Percentiles rank a stretch among this genome's conserved stretches.
Conservation (phyloP, 768 basidiomycete genomes). For the Russula dissimulans region DNA sequence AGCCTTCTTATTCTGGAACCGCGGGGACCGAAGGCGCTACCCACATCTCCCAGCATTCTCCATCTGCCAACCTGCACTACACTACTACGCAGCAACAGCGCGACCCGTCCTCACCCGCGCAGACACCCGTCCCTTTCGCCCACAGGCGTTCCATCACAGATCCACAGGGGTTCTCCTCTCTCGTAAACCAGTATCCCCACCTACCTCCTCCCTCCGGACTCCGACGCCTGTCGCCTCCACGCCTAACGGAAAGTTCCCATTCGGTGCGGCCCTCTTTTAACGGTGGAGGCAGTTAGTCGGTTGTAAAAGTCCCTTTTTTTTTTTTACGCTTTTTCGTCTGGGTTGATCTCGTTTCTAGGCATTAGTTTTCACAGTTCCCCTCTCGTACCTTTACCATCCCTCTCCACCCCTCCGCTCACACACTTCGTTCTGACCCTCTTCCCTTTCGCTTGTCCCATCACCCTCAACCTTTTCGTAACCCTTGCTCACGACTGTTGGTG, state of each 20-base stretch:
- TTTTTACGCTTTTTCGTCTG: neutral
- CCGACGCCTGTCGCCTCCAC: constrained; percentile 20
- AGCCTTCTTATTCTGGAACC: constrained; percentile 34
- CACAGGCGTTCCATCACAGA: constrained; percentile 53
- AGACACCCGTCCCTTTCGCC: constrained; percentile 40
- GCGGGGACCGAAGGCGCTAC: constrained; percentile 8
- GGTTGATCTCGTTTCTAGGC: constrained; percentile 2
- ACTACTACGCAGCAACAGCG: constrained; percentile 25
- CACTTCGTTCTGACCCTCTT: neutral
- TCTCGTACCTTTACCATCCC: neutral
- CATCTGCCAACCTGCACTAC: constrained; percentile 30
- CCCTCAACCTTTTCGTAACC: constrained; percentile 4
- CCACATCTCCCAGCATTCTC: constrained; percentile 20
- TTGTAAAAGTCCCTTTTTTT: neutral
- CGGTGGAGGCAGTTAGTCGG: constrained; percentile 8
- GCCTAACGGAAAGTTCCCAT: constrained; percentile 11
- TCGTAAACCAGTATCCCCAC: constrained; percentile 40
- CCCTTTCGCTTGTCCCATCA: constrained; percentile 4
- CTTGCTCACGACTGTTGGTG: constrained; percentile 9
- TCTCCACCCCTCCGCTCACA: neutral
- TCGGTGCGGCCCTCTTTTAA: constrained; percentile 16
- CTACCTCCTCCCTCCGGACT: constrained; percentile 39
- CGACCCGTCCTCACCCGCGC: constrained; percentile 21
- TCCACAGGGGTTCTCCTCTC: constrained; percentile 38
- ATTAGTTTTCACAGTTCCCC: neutral